phyloP scores from a whole-genome alignment of 2,329 filamentous ascomycete genomes.

The Paecilomyces sp. region DNA sequence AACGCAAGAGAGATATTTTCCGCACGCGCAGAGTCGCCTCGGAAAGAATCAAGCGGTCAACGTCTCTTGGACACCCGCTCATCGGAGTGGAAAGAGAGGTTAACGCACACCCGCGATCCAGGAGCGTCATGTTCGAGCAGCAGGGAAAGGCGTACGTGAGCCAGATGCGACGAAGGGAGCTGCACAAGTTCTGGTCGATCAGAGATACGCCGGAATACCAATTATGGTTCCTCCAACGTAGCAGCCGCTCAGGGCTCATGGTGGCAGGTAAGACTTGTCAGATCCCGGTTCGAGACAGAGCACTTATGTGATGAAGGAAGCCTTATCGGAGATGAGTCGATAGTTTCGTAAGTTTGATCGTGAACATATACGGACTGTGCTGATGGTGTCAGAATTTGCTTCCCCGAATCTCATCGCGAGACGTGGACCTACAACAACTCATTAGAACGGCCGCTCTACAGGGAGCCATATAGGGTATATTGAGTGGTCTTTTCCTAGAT shows the following conservation, averaged over 20 bases:
- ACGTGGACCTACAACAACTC: constrained; percentile 25
- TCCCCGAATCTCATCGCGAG: constrained; percentile 22
- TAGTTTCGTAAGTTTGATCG: constrained; percentile 22
- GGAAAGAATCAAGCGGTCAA: constrained; percentile 26
- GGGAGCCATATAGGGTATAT: constrained; percentile 24
- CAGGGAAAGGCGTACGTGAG: constrained; percentile 24
- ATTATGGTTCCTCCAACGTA: constrained; percentile 14
- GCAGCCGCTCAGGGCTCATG: constrained; percentile 26
- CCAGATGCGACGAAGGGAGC: constrained; percentile 20
- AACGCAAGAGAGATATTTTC: constrained; percentile 17
- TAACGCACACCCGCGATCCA: constrained; percentile 12
- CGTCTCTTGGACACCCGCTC: constrained; percentile 22
- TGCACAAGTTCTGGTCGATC: constrained; percentile 20
- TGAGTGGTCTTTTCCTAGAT: neutral
- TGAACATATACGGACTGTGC: neutral
- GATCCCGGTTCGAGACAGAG: neutral
- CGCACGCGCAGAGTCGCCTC: constrained; percentile 18
- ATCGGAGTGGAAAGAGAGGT: constrained; percentile 22
- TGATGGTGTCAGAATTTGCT: constrained; percentile 18
- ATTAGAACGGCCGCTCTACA: constrained; percentile 23
- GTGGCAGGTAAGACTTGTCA: constrained; percentile 23
- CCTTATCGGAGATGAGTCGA: constrained; percentile 20
- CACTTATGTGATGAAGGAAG: constrained; percentile 17
- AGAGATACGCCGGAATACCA: constrained; percentile 14
- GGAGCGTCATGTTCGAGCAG: constrained; percentile 15